phyloP scores from a whole-genome alignment of 2,329 filamentous ascomycete species.

The Madurella fahalii region DNA sequence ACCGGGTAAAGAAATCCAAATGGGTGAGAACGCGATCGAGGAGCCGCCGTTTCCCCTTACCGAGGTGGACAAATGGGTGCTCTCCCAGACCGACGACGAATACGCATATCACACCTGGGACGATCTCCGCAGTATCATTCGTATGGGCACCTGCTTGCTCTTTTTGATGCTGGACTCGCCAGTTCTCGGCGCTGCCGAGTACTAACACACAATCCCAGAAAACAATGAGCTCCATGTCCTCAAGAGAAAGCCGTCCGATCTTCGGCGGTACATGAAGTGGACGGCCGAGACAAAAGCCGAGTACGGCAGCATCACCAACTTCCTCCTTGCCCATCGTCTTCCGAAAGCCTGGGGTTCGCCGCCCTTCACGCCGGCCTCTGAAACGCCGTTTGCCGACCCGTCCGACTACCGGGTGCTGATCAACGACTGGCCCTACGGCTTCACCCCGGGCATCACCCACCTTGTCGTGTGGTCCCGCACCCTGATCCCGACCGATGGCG shows the following conservation, averaged over 20 bases:
- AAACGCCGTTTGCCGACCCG: conserved; percentile 48
- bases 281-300: conserved; percentile 63
- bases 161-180: neutral
- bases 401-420: conserved; percentile 66
- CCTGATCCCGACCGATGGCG: conserved; percentile 66
- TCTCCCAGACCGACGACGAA: conserved; percentile 63
- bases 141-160: conserved; percentile 36
- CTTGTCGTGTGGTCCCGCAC: conserved; percentile 92
- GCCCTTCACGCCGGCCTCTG: conserved; percentile 51
- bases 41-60: conserved; percentile 57
- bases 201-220: conserved; percentile 31
- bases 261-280: conserved; percentile 76
- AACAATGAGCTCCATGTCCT: conserved; percentile 66
- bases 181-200: neutral
- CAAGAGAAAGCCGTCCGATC: conserved; percentile 74
- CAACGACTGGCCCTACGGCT: conserved; percentile 93
- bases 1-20: conserved; percentile 21
- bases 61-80: conserved; percentile 53
- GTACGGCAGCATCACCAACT: conserved; percentile 77
- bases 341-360: conserved; percentile 60
- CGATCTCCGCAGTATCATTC: conserved; percentile 63
- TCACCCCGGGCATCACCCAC: conserved; percentile 64
- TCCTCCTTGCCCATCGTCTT: conserved; percentile 69
- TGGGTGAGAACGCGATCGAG: conserved; percentile 27
- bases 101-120: conserved; percentile 72